Percentiles rank a stretch among this genome's conserved stretches.
Conservation (phyloP, 2,329 filamentous ascomycete genomes). For the Penicillium sp. region DNA sequence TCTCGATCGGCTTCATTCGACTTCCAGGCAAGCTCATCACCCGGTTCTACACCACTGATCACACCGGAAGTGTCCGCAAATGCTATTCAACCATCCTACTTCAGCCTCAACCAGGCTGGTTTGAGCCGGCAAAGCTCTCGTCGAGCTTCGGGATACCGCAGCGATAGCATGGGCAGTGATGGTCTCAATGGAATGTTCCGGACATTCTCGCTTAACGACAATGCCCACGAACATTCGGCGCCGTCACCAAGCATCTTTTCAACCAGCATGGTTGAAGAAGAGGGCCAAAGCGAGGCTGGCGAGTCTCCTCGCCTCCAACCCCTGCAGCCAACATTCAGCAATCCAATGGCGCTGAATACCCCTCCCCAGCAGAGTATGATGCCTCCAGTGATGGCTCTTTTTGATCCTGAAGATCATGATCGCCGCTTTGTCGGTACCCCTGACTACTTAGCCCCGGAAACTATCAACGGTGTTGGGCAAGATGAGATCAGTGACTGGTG, state of each 20-base stretch:
- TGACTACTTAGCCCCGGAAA: conserved; percentile 95
- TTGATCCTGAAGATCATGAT: conserved; percentile 90
- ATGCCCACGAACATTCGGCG: conserved; percentile 43
- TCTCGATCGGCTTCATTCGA: conserved; percentile 94
- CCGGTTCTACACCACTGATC: conserved; percentile 79
- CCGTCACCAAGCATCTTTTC: conserved; percentile 34
- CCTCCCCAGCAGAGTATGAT: conserved; percentile 69
- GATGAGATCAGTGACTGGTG: conserved; percentile 99
- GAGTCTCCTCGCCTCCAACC: conserved; percentile 74
- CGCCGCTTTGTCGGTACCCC: conserved; percentile 94
- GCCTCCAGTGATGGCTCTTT: conserved; percentile 89
- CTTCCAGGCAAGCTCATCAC: conserved; percentile 75
- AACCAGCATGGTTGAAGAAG: conserved; percentile 66
- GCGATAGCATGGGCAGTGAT: conserved; percentile 90
- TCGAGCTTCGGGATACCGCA: conserved; percentile 76
- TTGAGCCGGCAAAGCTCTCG: conserved; percentile 60
- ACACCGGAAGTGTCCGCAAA: conserved; percentile 69
- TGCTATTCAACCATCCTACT: conserved; percentile 87
- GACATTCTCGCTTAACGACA: conserved; percentile 71
- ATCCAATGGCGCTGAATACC: conserved; percentile 39
- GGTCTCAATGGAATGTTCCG: conserved; percentile 78
- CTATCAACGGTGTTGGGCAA: conserved; percentile 90
- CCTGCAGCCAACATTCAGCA: conserved; percentile 60
- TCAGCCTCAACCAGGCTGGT: conserved; percentile 61
- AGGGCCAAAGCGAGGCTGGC: conserved; percentile 66